phyloP scores from a whole-genome alignment of 306 rosid species.

The Hippophae gyantsensis region DNA sequence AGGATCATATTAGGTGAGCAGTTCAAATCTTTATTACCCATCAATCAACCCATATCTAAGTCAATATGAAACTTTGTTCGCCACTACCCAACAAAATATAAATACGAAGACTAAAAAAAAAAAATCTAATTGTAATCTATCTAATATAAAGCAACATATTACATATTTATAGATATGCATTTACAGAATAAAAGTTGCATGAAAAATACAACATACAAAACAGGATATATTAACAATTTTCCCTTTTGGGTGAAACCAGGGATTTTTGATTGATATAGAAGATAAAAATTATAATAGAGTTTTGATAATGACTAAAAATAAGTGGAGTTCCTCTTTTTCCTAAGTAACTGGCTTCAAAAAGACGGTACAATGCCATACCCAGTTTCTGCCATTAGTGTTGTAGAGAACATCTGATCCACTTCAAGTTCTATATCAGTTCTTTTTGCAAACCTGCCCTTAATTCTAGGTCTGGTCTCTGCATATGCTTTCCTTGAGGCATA shows the following conservation, averaged over 20 bases:
- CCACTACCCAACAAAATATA: too few species aligned
- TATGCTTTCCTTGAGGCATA: slow-evolving; percentile 97
- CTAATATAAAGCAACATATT: slow-evolving; percentile 7
- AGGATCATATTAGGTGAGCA: too few species aligned
- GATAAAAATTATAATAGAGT: slow-evolving; percentile 29
- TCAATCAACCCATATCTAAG: too few species aligned
- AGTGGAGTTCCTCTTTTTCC: slow-evolving; percentile 13
- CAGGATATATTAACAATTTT: neutral
- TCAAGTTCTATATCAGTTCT: slow-evolving; percentile 57
- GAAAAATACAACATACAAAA: slow-evolving; percentile 19
- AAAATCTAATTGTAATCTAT: too few species aligned
- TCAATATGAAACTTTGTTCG: too few species aligned
- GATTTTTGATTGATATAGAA: slow-evolving; percentile 20
- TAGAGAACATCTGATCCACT: slow-evolving; percentile 70
- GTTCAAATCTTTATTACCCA: too few species aligned
- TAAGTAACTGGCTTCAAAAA: slow-evolving; percentile 24
- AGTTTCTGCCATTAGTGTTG: slow-evolving; percentile 47
- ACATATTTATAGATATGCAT: slow-evolving; percentile 27
- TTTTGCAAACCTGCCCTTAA: slow-evolving; percentile 89
- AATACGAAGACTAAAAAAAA: too few species aligned
- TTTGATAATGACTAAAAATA: slow-evolving; percentile 8
- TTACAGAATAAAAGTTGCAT: slow-evolving; percentile 31
- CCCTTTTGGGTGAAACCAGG: neutral
- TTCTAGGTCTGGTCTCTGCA: slow-evolving; percentile 88
- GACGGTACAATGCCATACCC: slow-evolving; percentile 89